Conservation (phyloP, 305 asterid genomes). For the Fraxinus velutina region DNA sequence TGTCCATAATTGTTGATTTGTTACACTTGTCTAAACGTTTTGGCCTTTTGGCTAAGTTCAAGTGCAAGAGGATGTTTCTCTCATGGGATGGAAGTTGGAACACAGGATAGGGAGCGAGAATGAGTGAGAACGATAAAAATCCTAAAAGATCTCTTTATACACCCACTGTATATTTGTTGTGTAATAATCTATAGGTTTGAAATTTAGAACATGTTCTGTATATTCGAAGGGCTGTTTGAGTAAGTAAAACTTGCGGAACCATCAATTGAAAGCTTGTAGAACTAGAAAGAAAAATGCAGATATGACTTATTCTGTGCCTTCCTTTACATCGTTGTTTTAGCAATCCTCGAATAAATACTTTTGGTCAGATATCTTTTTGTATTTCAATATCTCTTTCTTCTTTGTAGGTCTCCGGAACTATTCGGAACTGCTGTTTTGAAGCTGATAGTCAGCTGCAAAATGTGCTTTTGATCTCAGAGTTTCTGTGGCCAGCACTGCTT, state of each 20-base stretch:
- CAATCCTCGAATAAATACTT: not conserved
- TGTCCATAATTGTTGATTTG: not conserved
- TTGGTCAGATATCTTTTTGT: not conserved
- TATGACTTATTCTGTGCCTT: not conserved
- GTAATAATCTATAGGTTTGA: not conserved
- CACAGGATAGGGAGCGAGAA: not conserved
- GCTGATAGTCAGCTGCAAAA: slow-evolving; percentile 79
- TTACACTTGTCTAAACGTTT: not conserved
- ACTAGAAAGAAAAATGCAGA: not conserved
- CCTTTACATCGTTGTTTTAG: not conserved
- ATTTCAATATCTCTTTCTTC: not conserved
- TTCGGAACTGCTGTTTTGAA: slow-evolving; percentile 93
- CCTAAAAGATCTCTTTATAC: not conserved
- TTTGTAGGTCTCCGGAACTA: slow-evolving; percentile 80
- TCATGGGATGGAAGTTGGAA: not conserved
- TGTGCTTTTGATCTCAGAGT: slow-evolving; percentile 79
- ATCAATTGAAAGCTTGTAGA: not conserved
- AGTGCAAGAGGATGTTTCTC: not conserved
- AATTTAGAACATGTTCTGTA: not conserved
- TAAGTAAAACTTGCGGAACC: not conserved
- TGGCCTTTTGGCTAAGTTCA: not conserved
- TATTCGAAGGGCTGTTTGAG: not conserved
- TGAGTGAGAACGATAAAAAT: not conserved
- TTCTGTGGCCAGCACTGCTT: slow-evolving; percentile 90
- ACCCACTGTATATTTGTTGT: not conserved